Base-by-base conservation (phyloP, 441 rosid species). In the Pelargonium cotyledonis region DNA sequence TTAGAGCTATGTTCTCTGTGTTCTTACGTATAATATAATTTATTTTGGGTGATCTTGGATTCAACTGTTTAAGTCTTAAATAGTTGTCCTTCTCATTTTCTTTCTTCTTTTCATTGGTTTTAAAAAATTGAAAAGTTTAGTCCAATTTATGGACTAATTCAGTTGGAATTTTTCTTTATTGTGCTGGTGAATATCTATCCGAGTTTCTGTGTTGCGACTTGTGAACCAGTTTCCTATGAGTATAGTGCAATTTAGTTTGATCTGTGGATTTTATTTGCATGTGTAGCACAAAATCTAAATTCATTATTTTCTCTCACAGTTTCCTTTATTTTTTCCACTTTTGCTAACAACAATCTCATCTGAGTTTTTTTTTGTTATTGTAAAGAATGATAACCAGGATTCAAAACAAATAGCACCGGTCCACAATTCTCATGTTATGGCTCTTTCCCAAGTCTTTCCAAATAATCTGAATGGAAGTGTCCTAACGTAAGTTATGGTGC, bases 371-470 rank as follows among this genome's bases (percentile, higher is more conserved):
- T 83, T 65, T 83, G 46, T 72, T 62, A n/a, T 73, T 73, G 46
- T 83, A 80, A 84, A 92, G 96, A 83, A 84, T 75, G 89, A 89
- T 76, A 81, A 75, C 67, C 96, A 83, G 84, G 97, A 93, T 68
- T 74, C 79, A 68, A 87, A 85, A 80, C 93, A 86, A 81, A 77
- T 84, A 66, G 84, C 82, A 66, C 77, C 82, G 61, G 85, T 80
- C 67, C 99, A 96, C 85, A 82, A 80, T 83, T 96, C 99, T 79
- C 99, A 93, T 74, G 76, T 75, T 73, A 73, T 81, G 78, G 91
- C 99, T 73, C 90, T 96, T 65, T 83, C 95, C 73, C 96, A 89
- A 87, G 93, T 80, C 74, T 87, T 87, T 79, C 92, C 95, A 10
- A 96, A 83, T 85, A 90, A 88, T 84, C 84, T 77, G 67, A 91